Conservation (phyloP, 169 alveolate species). For the Babesia bovis region DNA sequence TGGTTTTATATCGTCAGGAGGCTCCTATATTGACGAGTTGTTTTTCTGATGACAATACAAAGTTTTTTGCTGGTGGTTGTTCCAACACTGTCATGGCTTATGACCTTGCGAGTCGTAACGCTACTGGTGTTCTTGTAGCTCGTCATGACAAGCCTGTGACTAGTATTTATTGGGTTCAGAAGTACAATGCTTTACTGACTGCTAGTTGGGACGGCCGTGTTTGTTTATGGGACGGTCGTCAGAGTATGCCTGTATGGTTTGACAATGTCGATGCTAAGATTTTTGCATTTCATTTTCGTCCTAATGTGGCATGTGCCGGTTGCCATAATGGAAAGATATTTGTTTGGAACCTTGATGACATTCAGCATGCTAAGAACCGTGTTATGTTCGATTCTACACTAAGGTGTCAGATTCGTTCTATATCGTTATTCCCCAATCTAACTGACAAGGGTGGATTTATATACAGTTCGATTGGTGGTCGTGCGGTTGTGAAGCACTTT, state of each 20-base stretch:
- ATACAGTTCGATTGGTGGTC: slow-evolving; percentile 61
- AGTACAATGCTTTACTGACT: slow-evolving; percentile 42
- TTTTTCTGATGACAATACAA: slow-evolving; percentile 41
- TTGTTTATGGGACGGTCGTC: slow-evolving; percentile 68
- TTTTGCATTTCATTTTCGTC: slow-evolving; percentile 58
- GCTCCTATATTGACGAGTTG: slow-evolving; percentile 61
- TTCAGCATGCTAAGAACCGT: slow-evolving; percentile 48
- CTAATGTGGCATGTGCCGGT: slow-evolving; percentile 60
- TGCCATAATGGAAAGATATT: slow-evolving; percentile 36
- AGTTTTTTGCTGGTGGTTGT: slow-evolving; percentile 67
- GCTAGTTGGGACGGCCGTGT: slow-evolving; percentile 66
- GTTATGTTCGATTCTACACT: slow-evolving; percentile 54
- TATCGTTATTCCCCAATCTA: slow-evolving; percentile 60
- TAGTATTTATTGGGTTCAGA: slow-evolving; percentile 61
- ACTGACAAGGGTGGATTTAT: slow-evolving; percentile 43
- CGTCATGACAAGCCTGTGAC: slow-evolving; percentile 61
- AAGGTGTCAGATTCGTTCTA: slow-evolving; percentile 41
- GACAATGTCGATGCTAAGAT: slow-evolving; percentile 54
- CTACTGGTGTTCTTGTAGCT: slow-evolving; percentile 57
- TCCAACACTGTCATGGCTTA: slow-evolving; percentile 52
- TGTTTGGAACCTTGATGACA: slow-evolving; percentile 60
- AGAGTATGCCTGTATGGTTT: slow-evolving; percentile 57
- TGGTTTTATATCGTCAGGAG: slow-evolving; percentile 34
- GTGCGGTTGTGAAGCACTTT: slow-evolving; percentile 63
- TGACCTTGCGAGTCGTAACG: slow-evolving; percentile 45